Base-by-base conservation (phyloP, 1,284 basidiomycete species). In the Cutaneotrichosporon mucoides region DNA sequence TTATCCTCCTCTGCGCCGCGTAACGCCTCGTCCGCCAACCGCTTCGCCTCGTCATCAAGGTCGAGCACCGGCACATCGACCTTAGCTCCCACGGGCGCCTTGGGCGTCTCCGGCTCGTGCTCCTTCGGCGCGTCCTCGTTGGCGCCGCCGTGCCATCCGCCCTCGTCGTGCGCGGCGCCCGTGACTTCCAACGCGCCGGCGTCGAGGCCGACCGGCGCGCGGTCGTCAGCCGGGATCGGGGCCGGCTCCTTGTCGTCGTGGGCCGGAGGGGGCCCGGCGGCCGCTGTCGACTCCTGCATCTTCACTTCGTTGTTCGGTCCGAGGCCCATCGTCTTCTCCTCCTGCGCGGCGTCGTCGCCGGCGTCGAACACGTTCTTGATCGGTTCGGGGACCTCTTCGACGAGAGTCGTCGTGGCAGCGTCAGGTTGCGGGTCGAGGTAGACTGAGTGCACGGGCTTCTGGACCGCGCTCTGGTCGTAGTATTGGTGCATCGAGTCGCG, bases 61-160 rank as follows among this genome's bases (percentile, higher is more conserved):
- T 65, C 68, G 64, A 77, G 70, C 55, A 67, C 68, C 12, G 57
- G 61, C 13, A 65, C 59, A n/a, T 60, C 57, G 33, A 65, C 67
- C 41, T 64, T 60, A 9, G 60, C 67, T 7, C 65, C 68, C 4
- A 61, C 53, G 1, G 67, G 68, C 16, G 47, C 6, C 40, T 55
- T 45, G 45, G 41, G 24, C 11, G 54, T 50, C 37, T 53, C 48
- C 3, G 57, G 33, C 36, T 55, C 48, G 24, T 24, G 24, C 35
- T 54, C 52, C 6, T 61, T 34, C 41, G 58, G 60, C 53, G 61
- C 60, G 53, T 66, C 71, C 51, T 76, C 77, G 60, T 79, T 76
- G 0, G 76, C 76, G 54, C 73, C 77, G 41, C 77, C 77, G 51
- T 77, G 76, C 77, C 77, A 79, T 44, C 76, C 75, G 15, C 76